Conservation (phyloP, 2,329 filamentous ascomycete species). For the Botrytis hyacinthi region DNA sequence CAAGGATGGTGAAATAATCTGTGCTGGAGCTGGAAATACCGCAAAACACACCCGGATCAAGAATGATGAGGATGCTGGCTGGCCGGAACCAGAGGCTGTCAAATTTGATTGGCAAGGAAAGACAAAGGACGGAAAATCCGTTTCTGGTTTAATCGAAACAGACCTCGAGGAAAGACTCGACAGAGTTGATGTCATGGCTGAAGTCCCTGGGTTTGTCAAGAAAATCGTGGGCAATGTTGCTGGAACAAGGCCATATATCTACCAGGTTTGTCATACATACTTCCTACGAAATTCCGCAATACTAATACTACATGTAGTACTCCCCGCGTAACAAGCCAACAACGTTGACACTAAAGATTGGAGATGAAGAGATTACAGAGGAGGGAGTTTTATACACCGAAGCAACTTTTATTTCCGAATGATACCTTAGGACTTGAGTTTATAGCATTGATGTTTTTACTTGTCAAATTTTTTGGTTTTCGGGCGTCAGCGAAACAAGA, state of each 20-base stretch:
- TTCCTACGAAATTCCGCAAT: neutral
- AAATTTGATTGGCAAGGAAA: constrained; percentile 78
- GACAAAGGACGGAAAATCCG: constrained; percentile 70
- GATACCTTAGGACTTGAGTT: constrained; percentile 8
- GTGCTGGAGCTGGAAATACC: constrained; percentile 63
- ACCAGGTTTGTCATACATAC: constrained; percentile 63
- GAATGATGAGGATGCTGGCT: constrained; percentile 75
- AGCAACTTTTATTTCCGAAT: constrained; percentile 87
- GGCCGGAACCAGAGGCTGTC: constrained; percentile 79
- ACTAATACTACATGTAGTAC: constrained; percentile 56
- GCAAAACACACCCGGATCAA: constrained; percentile 68
- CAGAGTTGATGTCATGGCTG: constrained; percentile 91
- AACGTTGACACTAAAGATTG: constrained; percentile 79
- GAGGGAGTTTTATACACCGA: constrained; percentile 80
- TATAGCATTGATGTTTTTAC: neutral
- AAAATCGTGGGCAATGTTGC: constrained; percentile 83
- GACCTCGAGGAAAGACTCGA: constrained; percentile 69
- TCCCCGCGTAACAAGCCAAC: constrained; percentile 60
- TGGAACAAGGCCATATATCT: constrained; percentile 96
- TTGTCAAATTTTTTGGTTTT: constrained; percentile 23
- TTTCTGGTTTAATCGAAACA: constrained; percentile 69
- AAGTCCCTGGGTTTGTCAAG: constrained; percentile 95
- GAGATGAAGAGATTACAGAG: constrained; percentile 74
- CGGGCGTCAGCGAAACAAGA: constrained; percentile 33
- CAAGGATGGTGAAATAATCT: constrained; percentile 77